Base-by-base conservation (phyloP, 805 yeast species). In the Diddensiella transvaalensis region DNA sequence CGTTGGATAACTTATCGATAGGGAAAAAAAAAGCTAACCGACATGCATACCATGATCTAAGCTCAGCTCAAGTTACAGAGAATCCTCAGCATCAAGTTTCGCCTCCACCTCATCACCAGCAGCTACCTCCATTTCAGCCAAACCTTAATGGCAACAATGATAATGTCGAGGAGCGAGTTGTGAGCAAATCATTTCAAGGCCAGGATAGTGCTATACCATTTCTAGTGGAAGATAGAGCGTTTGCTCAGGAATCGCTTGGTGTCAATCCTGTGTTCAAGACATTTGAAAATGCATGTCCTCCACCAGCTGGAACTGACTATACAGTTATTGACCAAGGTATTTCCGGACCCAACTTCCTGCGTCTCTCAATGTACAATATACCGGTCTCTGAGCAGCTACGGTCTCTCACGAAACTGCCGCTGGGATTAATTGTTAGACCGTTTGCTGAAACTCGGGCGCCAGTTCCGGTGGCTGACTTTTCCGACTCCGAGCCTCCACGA, bases 401-500 rank as follows among this genome's bases (percentile, higher is more conserved):
- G 59, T 72, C 76, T 22, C 76, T 82, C 2, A 77, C 96, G 0
- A 80, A 79, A 50, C 68, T 93, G 44, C 98, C 99, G 1, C 68
- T 93, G 37, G 95, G 96, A 0, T 68, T 91, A 49, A 73, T 88
- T 2, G 68, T 89, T 19, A 78, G 87, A 46, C 99, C 99, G 3
- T 88, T 93, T 72, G 95, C 96, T 0, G 64, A 72, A 0, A 78
- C 75, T 42, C 82, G 76, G 13, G 79, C 77, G 1, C 67, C 67
- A 0, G 77, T 89, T 1, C 95, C 96, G 0, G 73, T 75, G 3
- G 82, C 83, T 3, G 90, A 87, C 60, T 77, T 78, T 69, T 67
- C 73, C 21, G 60, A 61, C 4, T 61, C 71, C 36, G 87, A 88
- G 0, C 95, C 96, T 0, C 83, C 95, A 29, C 78, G 99, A 57